Evolutionary conservation across 768 basidiomycete genomes (phyloP).

Genomic region (Phanerochaete sordida): DNA sequence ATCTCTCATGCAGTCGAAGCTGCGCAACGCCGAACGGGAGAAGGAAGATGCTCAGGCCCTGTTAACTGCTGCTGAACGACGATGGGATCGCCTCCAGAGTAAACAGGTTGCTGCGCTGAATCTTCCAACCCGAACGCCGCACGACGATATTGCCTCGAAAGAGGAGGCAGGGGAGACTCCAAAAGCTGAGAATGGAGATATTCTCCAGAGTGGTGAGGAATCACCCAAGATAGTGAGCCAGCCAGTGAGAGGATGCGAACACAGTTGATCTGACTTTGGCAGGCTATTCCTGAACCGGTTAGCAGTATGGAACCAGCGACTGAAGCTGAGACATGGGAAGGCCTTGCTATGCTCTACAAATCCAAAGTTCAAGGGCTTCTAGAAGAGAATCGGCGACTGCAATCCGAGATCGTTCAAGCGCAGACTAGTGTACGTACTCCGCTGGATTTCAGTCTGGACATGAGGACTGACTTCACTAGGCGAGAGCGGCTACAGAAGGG

Average conservation of each 20-base stretch:
- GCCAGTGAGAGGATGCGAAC: too few relatives aligned
- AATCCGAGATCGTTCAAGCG: background rate
- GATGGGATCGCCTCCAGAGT: slow-evolving; percentile 24
- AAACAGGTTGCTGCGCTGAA: slow-evolving; percentile 15
- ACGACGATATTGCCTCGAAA: slow-evolving; percentile 19
- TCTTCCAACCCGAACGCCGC: slow-evolving; percentile 16
- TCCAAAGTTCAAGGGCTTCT: background rate
- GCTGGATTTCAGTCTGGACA: background rate
- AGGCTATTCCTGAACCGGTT: slow-evolving; percentile 27
- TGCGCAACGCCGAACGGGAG: slow-evolving; percentile 18
- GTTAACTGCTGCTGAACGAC: slow-evolving; percentile 23
- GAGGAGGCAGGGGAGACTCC: slow-evolving; percentile 41
- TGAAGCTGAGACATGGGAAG: background rate
- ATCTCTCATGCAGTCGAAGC: slow-evolving; percentile 20
- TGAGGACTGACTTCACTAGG: background rate
- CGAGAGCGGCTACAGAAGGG: slow-evolving; percentile 32
- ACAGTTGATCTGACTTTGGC: background rate
- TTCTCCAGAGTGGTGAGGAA: background rate
- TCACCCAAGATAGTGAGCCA: background rate
- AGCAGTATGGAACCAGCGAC: slow-evolving; percentile 31
- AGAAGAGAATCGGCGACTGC: background rate
- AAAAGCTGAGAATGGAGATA: background rate
- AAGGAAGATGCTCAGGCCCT: slow-evolving; percentile 22
- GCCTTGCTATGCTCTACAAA: background rate
- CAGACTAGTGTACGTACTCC: background rate